phyloP scores from a whole-genome alignment of 1,284 basidiomycete species.

The Apiotrichum mycotoxinovorans region DNA sequence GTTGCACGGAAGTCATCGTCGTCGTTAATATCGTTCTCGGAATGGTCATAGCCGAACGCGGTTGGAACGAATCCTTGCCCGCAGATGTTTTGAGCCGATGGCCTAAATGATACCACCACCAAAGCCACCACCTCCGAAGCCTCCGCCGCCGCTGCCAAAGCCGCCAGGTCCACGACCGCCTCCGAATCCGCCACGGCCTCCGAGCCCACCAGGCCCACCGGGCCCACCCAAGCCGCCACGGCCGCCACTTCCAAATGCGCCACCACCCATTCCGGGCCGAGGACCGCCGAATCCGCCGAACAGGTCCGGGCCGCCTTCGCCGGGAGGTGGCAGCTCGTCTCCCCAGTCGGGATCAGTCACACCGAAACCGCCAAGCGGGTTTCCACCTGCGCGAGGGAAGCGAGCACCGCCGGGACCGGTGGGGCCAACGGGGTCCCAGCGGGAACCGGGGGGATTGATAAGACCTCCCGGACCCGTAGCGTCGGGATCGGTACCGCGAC shows the following conservation, averaged over 20 bases:
- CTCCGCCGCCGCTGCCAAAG: slow-evolving; percentile 16
- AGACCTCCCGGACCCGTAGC: slow-evolving; percentile 37
- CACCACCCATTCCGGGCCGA: neutral
- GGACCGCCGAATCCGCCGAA: slow-evolving; percentile 18
- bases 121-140: slow-evolving; percentile 23
- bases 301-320: slow-evolving; percentile 46
- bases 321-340: slow-evolving; percentile 49
- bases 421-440: slow-evolving; percentile 57
- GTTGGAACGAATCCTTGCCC: too few species aligned
- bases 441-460: slow-evolving; percentile 52
- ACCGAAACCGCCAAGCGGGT: slow-evolving; percentile 40
- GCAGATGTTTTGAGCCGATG: too few species aligned
- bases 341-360: slow-evolving; percentile 41
- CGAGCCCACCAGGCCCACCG: slow-evolving; percentile 16
- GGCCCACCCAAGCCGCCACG: slow-evolving; percentile 16
- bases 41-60: neutral
- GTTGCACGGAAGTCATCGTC: neutral
- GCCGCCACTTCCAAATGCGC: slow-evolving; percentile 12
- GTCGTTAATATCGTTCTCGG: too few species aligned
- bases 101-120: slow-evolving; percentile 26
- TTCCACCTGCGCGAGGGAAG: slow-evolving; percentile 29
- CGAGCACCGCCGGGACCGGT: slow-evolving; percentile 18
- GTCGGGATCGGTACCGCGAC: slow-evolving; percentile 22
- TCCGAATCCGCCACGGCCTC: slow-evolving; percentile 2
- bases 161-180: slow-evolving; percentile 13